Conservation (phyloP, 441 rosid genomes). For the Syzygium syzygioides region DNA sequence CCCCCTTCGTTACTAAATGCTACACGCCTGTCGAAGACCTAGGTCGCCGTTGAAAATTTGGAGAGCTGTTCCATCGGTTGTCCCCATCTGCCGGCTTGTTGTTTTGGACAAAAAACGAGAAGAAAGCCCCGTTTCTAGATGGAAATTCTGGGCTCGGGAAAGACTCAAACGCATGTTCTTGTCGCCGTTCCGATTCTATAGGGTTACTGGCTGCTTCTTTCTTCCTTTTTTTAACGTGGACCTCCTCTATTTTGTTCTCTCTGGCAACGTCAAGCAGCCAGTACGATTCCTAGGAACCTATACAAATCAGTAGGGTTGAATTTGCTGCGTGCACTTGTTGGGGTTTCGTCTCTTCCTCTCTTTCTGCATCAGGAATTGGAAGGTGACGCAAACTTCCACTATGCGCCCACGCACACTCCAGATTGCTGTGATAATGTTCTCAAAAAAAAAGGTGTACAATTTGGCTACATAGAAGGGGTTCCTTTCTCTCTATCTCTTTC, state of each 20-base stretch:
- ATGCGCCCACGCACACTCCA: background rate
- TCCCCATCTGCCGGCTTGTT: slow-evolving; percentile 16
- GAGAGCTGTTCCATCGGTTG: slow-evolving; percentile 13
- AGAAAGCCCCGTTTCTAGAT: background rate
- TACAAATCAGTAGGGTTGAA: background rate
- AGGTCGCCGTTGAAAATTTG: slow-evolving; percentile 8
- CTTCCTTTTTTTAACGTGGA: background rate
- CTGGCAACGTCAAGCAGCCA: background rate
- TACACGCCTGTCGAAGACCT: slow-evolving; percentile 12
- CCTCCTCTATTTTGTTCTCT: background rate
- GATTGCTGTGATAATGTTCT: background rate
- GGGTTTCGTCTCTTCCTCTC: background rate
- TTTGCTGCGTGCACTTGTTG: background rate
- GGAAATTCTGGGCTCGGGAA: background rate
- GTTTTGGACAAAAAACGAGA: background rate
- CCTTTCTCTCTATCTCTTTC: background rate
- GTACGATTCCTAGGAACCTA: background rate
- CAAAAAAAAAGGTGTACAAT: background rate
- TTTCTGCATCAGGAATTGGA: background rate
- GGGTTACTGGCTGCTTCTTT: background rate
- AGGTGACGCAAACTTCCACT: background rate
- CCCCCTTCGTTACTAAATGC: background rate
- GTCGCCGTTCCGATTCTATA: background rate
- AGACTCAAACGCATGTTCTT: background rate
- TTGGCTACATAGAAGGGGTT: background rate